Percentiles rank a stretch among this genome's conserved stretches.
Evolutionary conservation across 805 yeast genomes (phyloP).

Genomic region (Kluyveromyces aestuarii): DNA sequence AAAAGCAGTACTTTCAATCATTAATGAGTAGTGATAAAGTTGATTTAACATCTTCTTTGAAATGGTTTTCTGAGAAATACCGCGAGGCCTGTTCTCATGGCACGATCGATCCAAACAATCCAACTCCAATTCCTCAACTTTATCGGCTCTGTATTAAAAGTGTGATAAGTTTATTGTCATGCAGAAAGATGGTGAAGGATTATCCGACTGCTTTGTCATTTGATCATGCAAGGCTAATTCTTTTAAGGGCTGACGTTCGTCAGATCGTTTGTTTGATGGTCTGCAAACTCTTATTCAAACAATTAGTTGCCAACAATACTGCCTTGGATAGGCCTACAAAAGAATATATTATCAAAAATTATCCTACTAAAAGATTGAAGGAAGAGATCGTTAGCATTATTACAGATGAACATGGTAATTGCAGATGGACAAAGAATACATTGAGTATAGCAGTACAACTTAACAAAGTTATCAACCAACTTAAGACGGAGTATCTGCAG

Average conservation of each 20-base stretch:
- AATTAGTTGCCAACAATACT: conserved; percentile 38
- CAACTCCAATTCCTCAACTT: conserved; percentile 17
- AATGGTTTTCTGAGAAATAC: conserved; percentile 48
- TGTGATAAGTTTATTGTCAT: conserved; percentile 57
- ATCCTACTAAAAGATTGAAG: conserved; percentile 42
- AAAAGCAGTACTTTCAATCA: conserved; percentile 65
- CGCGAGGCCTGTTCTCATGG: conserved; percentile 16
- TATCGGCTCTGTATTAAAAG: conserved; percentile 39
- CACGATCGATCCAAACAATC: conserved; percentile 6
- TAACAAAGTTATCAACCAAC: conserved; percentile 23
- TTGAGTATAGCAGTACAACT: conserved; percentile 55
- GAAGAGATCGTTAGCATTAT: conserved; percentile 70
- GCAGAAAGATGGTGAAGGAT: conserved; percentile 71
- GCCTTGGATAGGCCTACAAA: conserved; percentile 26
- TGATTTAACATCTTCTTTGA: conserved; percentile 48
- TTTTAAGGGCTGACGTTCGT: conserved; percentile 76
- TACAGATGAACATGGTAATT: conserved; percentile 76
- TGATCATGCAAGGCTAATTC: conserved; percentile 71
- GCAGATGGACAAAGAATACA: conserved; percentile 84
- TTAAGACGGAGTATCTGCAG: conserved; percentile 18
- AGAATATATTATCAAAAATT: conserved; percentile 28
- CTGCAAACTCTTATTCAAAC: conserved; percentile 64
- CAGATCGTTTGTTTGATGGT: conserved; percentile 75
- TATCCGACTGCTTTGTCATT: conserved; percentile 79
- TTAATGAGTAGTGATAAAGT: conserved; percentile 41